Evolutionary conservation across 2,329 filamentous ascomycete genomes (phyloP).

Genomic region (Plenodomus lindquistii): DNA sequence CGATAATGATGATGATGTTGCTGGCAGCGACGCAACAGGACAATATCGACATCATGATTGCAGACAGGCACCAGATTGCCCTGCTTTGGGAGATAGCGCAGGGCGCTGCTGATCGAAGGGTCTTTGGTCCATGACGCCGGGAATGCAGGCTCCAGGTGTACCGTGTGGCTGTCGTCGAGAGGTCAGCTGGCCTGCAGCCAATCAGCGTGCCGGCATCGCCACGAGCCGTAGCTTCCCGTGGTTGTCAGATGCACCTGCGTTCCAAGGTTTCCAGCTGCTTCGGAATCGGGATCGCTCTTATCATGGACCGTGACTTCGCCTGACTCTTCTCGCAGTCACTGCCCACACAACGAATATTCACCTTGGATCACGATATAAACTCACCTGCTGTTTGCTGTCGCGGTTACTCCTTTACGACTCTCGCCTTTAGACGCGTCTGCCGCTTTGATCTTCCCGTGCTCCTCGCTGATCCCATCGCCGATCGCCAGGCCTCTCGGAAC

Average conservation of each 20-base stretch:
- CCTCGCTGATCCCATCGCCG: constrained; percentile 40
- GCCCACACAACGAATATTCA: constrained; percentile 9
- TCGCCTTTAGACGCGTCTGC: constrained; percentile 8
- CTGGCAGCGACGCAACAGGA: background rate
- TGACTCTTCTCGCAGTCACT: background rate
- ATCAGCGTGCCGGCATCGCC: constrained; percentile 14
- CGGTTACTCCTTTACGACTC: background rate
- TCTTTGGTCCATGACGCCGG: constrained; percentile 15
- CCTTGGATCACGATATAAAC: background rate
- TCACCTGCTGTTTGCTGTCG: constrained; percentile 1
- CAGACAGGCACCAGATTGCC: constrained; percentile 9
- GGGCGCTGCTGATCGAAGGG: constrained; percentile 11
- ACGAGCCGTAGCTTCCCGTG: constrained; percentile 22
- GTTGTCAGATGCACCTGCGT: constrained; percentile 21
- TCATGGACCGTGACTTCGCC: constrained; percentile 6
- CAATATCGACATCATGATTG: constrained; percentile 2
- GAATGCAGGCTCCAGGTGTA: too few relatives aligned
- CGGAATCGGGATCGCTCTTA: constrained; percentile 17
- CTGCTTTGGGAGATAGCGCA: constrained; percentile 11
- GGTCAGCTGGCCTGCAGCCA: constrained; percentile 20
- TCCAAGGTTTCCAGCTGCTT: constrained; percentile 22
- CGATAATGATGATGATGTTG: background rate
- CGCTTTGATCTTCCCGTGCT: constrained; percentile 22
- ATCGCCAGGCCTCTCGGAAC: constrained; percentile 33
- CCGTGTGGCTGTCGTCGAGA: constrained; percentile 8